Base-by-base conservation (phyloP, 768 basidiomycete species). In the Kwoniella bestiolae region DNA sequence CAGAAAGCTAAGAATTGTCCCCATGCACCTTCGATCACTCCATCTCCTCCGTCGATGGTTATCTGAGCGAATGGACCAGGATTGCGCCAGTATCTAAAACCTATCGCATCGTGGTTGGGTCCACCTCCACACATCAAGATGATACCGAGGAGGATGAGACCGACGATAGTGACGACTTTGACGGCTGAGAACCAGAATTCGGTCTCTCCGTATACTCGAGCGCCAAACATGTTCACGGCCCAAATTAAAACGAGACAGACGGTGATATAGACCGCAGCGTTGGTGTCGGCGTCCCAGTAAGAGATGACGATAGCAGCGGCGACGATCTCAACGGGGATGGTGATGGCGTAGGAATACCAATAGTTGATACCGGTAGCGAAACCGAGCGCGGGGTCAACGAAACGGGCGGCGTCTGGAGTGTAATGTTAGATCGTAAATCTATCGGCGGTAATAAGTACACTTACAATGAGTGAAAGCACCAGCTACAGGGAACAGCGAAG, bases 141-240 rank as follows among this genome's bases (percentile, higher is more conserved):
- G 66, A 82, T 65, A 63, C 78, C 76, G 47, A 80, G 68, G 51
- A 82, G 69, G 69, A 82, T 81, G 44, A 82, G 66, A 4, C 76
- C 80, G 57, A 82, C 75, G 64, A 83, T 82, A 41, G 87, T 80
- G 57, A 84, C 71, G 60, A 86, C 84, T 80, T 84, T 83, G 75
- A 84, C 79, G 12, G 69, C 60, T 6, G 78, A 85, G 72, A 86
- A 86, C 78, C 83, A 85, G 75, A 88, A 87, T 76, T 88, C 87
- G 46, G 84, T 80, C 61, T 82, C 81, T 18, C 86, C 87, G 64
- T 85, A 87, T 6, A 67, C 72, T 21, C 76, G 56, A 5, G 72
- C 84, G 60, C 73, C 84, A 38, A 83, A 74, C 57, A 81, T 81
- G 70, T 83, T 83, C 81, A 85, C 73, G 25, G 72, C 60, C 45